These are phyloP conservation scores for Choiromyces venosus DNA, from an alignment of 495 filamentous ascomycete genomes.

Conservation along the genomic window DNA sequence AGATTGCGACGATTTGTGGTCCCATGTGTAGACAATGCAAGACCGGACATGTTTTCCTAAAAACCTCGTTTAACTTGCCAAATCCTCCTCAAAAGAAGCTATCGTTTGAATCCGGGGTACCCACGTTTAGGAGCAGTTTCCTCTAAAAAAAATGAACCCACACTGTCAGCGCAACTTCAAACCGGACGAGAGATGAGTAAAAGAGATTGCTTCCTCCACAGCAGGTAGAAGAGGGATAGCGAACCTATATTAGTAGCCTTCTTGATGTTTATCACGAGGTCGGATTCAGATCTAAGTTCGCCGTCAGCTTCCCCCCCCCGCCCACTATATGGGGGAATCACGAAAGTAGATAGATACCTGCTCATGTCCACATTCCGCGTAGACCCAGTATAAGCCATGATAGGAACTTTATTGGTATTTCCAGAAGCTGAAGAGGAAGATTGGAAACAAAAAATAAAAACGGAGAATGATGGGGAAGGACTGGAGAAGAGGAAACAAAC, in stretches of 20 bases:
- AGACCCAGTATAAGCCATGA: conserved; percentile 41
- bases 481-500: not conserved
- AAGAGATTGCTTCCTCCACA: not conserved
- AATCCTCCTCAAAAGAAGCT: conserved; percentile 5
- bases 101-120: conserved; percentile 23
- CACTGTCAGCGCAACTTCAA: conserved; percentile 17
- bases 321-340: conserved; percentile 1
- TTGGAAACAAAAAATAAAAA: not conserved
- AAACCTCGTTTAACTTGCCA: conserved; percentile 6
- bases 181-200: not conserved
- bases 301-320: conserved; percentile 19
- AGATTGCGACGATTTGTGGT: conserved; percentile 91
- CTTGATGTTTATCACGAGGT: conserved; percentile 89
- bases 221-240: conserved; percentile 26
- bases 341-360: conserved; percentile 45
- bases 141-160: conserved; percentile 49
- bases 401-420: conserved; percentile 3
- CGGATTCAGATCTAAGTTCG: conserved; percentile 70
- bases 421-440: not conserved
- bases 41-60: conserved; percentile 91
- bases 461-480: not conserved
- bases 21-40: conserved; percentile 98
- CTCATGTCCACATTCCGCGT: conserved; percentile 57
- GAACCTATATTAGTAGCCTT: conserved; percentile 87
- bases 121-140: conserved; percentile 92